Evolutionary conservation across 2,329 filamentous ascomycete genomes (phyloP).

Genomic region (Aureobasidium subglaciale): DNA sequence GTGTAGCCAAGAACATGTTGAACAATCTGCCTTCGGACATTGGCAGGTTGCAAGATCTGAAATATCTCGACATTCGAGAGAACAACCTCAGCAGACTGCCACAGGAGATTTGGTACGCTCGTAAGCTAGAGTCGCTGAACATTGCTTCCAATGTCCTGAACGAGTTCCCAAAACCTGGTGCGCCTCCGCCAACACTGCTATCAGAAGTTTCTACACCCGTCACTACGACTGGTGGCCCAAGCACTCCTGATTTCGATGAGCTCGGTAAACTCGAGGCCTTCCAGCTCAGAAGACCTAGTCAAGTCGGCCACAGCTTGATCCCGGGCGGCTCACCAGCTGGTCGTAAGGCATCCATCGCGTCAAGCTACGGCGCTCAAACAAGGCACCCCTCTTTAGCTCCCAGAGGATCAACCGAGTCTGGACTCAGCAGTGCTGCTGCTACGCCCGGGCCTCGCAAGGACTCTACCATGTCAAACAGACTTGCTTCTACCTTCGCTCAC

Average conservation of each 20-base stretch:
- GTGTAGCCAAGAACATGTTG: slow-evolving; percentile 85
- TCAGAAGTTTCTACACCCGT: slow-evolving; percentile 32
- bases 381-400: slow-evolving; percentile 79
- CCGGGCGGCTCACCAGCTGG: slow-evolving; percentile 61
- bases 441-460: slow-evolving; percentile 69
- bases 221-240: slow-evolving; percentile 29
- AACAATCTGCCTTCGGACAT: slow-evolving; percentile 80
- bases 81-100: slow-evolving; percentile 89
- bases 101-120: slow-evolving; percentile 92
- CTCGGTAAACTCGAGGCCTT: slow-evolving; percentile 59
- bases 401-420: slow-evolving; percentile 42
- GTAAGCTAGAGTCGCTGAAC: slow-evolving; percentile 83
- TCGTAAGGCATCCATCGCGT: slow-evolving; percentile 65
- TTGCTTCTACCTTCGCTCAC: slow-evolving; percentile 80
- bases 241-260: slow-evolving; percentile 70
- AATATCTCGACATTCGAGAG: slow-evolving; percentile 78
- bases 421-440: slow-evolving; percentile 47
- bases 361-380: slow-evolving; percentile 50
- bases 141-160: slow-evolving; percentile 91
- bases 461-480: slow-evolving; percentile 71
- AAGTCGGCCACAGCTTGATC: slow-evolving; percentile 58
- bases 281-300: slow-evolving; percentile 68
- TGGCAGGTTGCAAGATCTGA: slow-evolving; percentile 76
- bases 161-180: slow-evolving; percentile 75
- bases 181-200: slow-evolving; percentile 47